Evolutionary conservation across 2,329 filamentous ascomycete genomes (phyloP).

Genomic region (Fusarium sp.): DNA sequence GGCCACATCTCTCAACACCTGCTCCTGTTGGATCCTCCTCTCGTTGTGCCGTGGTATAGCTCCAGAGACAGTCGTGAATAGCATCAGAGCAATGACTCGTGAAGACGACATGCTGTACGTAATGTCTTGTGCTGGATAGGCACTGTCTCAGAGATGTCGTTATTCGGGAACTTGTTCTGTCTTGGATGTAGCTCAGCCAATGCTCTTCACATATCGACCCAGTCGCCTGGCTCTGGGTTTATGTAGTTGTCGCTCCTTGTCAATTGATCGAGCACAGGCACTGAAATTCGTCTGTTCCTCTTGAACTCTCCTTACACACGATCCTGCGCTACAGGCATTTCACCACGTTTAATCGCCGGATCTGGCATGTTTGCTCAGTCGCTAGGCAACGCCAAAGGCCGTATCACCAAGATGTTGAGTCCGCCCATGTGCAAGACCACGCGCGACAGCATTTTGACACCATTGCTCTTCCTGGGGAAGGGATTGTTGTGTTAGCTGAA

Average conservation of each 20-base stretch:
- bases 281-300: not conserved
- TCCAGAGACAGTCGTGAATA: not conserved
- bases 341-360: constrained; percentile 1
- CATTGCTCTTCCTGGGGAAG: not conserved
- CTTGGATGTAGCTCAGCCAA: not conserved
- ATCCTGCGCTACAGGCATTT: constrained; percentile 1
- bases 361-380: constrained; percentile 7
- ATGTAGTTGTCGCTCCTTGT: constrained; percentile 25
- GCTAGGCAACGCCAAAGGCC: constrained; percentile 12
- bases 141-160: not conserved
- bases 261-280: constrained; percentile 9
- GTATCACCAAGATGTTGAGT: constrained; percentile 14
- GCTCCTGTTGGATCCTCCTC: not conserved
- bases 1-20: not conserved
- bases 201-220: not conserved
- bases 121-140: not conserved
- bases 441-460: not conserved
- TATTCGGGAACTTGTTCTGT: not conserved
- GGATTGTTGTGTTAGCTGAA: not conserved
- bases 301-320: not conserved
- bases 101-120: not conserved
- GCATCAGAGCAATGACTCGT: not conserved
- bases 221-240: constrained; percentile 17
- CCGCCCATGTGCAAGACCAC: not conserved
- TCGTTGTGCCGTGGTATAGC: constrained; percentile 6